Base-by-base conservation (phyloP, 2,329 filamentous ascomycete species). In the Elsinoe necatrix region DNA sequence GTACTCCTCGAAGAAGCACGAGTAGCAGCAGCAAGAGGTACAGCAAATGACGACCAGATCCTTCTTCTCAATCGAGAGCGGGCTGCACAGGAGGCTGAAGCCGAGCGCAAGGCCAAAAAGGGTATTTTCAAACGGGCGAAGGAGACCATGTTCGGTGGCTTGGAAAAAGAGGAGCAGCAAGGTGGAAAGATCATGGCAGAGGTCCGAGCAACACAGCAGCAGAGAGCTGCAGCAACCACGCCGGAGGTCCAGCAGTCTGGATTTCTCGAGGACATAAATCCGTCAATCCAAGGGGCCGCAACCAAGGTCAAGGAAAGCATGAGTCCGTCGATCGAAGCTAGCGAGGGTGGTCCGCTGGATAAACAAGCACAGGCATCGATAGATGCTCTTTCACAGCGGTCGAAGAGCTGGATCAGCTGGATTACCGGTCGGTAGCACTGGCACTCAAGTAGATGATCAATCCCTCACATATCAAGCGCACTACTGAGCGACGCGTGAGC, bases 11-110 rank as follows among this genome's bases (percentile, higher is more conserved):
- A 68, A 47, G 68, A 69, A 45, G 79, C 79, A 29, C 70, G 68
- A 57, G 57, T 66, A 34, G 76, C 77, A 5, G 67, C 74, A 31
- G 63, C 65, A 31, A 34, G 63, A 23, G 78, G 78, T 5, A 68
- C 60, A 12, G 77, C 77, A 20, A 72, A 72, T 2, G 72, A 78
- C 56, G 75, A 77, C 37, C 77, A 81, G 63, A 68, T 74, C n/a
- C 67, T 75, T 31, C 72, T 80, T 25, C 71, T 81, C 31, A 71
- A 75, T 47, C 70, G 73, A 67, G 85, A 89, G 67, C 75, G 85
- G 12, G 84, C 86, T 66, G 77, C 80, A 52, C 75, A 84, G 61
- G 80, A 79, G 63, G 75, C 77, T 41, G 80, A 82, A 45, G 66
- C 61, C 48, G 64, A 62, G 34, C 67, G 66, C 58, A 66, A 66